phyloP scores from a whole-genome alignment of 2,329 filamentous ascomycete species.

The Periconia digitata region DNA sequence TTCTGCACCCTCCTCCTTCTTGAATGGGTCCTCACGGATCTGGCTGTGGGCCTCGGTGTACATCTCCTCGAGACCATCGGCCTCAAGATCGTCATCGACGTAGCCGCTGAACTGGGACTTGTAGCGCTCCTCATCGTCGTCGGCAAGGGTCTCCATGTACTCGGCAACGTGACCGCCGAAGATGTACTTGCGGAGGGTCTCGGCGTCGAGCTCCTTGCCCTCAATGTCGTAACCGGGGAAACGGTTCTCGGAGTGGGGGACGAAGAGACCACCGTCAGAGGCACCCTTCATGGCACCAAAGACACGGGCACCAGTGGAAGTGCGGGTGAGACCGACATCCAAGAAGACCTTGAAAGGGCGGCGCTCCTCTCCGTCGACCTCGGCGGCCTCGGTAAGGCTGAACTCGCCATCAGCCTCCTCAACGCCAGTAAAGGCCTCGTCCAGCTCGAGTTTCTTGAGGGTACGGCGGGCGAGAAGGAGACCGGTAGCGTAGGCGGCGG shows the following conservation, averaged over 20 bases:
- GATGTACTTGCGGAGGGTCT: conserved; percentile 99
- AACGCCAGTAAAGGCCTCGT: conserved; percentile 90
- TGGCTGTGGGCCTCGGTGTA: conserved; percentile 93
- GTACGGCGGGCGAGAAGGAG: conserved; percentile 95
- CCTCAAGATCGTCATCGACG: conserved; percentile 95
- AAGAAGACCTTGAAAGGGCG: conserved; percentile 99
- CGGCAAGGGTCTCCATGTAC: conserved; percentile 99
- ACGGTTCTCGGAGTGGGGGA: conserved; percentile 98
- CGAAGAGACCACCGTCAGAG: conserved; percentile 93
- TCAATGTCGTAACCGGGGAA: conserved; percentile 99
- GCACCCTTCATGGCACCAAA: conserved; percentile 99
- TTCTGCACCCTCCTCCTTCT: conserved; percentile 75
- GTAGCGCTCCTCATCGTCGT: conserved; percentile 99
- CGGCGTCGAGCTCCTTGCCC: conserved; percentile 94
- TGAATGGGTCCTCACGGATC: conserved; percentile 97
- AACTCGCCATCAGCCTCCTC: conserved; percentile 97
- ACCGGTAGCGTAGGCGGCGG: conserved; percentile 94
- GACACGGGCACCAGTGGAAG: conserved; percentile 96
- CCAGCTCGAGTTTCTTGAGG: conserved; percentile 94
- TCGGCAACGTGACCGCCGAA: conserved; percentile 96
- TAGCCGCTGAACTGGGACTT: conserved; percentile 98
- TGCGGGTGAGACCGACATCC: conserved; percentile 95
- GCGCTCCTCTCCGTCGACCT: conserved; percentile 85
- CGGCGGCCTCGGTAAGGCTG: conserved; percentile 90
- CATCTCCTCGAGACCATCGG: conserved; percentile 94